A percentile compares a stretch with the other conserved stretches of the same genome.
Conservation (phyloP, 2,329 filamentous ascomycete species). For the Fusarium pseudonygamai region DNA sequence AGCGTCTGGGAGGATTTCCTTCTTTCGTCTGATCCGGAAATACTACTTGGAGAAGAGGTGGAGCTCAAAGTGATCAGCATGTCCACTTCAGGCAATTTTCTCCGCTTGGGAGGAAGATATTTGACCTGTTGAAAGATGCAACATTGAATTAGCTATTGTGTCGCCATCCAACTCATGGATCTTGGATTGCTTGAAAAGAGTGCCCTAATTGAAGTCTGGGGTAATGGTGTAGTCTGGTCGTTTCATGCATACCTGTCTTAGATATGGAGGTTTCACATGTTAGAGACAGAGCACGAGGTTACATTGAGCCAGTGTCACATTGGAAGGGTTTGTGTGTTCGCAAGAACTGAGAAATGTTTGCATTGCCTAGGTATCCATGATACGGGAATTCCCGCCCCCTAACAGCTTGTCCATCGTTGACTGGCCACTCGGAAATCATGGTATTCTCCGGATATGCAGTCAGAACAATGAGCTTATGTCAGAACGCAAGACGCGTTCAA, state of each 20-base stretch:
- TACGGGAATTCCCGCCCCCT: background rate
- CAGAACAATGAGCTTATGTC: background rate
- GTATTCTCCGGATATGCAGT: background rate
- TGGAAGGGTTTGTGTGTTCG: rapidly evolving
- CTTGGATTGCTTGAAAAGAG: rapidly evolving
- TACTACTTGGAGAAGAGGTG: rapidly evolving
- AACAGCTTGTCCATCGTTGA: background rate
- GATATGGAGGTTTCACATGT: background rate
- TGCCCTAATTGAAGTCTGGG: rapidly evolving
- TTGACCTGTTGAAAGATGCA: background rate
- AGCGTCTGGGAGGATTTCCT: rapidly evolving
- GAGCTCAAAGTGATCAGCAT: background rate
- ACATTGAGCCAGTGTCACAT: rapidly evolving
- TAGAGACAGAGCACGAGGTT: rapidly evolving
- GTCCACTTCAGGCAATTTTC: background rate
- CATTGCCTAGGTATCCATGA: background rate
- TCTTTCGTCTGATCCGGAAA: background rate
- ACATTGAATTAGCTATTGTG: too few relatives aligned
- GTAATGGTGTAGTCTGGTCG: rapidly evolving
- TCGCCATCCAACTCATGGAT: rapidly evolving
- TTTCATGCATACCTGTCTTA: background rate
- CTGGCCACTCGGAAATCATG: background rate
- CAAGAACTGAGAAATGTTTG: background rate
- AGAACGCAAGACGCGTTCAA: background rate
- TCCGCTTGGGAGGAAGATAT: rapidly evolving